Percentiles rank a stretch among this genome's conserved stretches.
Evolutionary conservation across 2,329 filamentous ascomycete genomes (phyloP).

Genomic region (Tolypocladium cylindrosporum): DNA sequence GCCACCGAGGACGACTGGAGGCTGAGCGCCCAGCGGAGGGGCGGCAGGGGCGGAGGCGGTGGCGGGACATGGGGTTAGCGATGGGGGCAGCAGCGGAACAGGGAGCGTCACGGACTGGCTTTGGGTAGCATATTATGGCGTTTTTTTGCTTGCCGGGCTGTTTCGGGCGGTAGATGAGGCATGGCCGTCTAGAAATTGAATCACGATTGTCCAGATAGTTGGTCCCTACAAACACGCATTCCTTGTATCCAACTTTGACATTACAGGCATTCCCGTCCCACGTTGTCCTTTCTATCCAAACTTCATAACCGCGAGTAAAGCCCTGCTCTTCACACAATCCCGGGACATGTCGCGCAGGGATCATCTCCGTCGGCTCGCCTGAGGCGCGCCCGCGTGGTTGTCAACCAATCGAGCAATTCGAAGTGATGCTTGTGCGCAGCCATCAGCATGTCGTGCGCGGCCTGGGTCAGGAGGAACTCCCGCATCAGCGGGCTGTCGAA

Average conservation of each 20-base stretch:
- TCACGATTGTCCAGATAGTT: not conserved
- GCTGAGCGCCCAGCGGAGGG: slow-evolving; percentile 75
- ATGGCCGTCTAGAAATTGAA: not conserved
- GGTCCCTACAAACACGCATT: not conserved
- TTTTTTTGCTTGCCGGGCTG: not conserved
- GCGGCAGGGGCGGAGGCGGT: slow-evolving; percentile 71
- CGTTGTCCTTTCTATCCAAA: no score
- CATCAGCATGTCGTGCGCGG: no score
- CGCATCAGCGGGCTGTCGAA: not conserved
- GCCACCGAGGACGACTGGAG: slow-evolving; percentile 92
- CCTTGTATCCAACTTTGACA: not conserved
- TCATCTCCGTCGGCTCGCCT: no score
- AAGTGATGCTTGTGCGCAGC: no score
- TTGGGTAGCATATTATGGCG: not conserved
- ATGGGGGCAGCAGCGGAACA: not conserved
- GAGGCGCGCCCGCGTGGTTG: no score
- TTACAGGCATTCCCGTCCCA: not conserved
- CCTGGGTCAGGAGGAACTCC: not conserved
- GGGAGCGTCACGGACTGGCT: not conserved
- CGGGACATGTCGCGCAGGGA: no score
- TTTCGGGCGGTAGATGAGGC: not conserved
- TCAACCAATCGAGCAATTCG: no score
- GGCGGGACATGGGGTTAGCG: slow-evolving; percentile 85
- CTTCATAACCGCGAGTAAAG: no score
- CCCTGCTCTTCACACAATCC: no score